Conservation (phyloP, 129 eudicot genomes). For the Flaveria robusta region DNA sequence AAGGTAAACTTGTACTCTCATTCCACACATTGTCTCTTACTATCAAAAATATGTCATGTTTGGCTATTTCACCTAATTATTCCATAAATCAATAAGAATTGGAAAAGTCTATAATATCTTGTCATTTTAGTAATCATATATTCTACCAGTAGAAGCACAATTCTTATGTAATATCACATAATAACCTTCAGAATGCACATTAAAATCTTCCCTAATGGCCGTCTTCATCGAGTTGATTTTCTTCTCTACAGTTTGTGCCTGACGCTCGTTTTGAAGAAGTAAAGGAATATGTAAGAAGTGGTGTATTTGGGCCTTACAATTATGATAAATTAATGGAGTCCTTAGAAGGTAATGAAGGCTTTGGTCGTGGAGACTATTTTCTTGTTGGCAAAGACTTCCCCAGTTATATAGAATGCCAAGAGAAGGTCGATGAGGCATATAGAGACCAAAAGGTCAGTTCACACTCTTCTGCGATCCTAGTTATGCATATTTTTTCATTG, state of each 20-base stretch:
- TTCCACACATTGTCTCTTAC: not conserved
- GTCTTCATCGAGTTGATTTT: conserved; percentile 2
- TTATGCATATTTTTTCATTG: not conserved
- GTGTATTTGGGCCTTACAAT: conserved; percentile 65
- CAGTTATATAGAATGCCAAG: conserved; percentile 90
- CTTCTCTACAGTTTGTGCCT: conserved; percentile 68
- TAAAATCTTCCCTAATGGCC: not conserved
- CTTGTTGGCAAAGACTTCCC: conserved; percentile 98
- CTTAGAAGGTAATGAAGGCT: conserved; percentile 92
- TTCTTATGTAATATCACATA: not conserved
- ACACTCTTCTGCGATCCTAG: conserved; percentile 9
- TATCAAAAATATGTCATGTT: not conserved
- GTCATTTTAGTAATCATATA: not conserved
- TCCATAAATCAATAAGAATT: not conserved
- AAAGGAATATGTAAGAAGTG: conserved; percentile 70
- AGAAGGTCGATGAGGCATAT: conserved; percentile 84
- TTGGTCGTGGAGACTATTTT: conserved; percentile 86
- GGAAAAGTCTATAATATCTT: not conserved
- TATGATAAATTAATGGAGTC: conserved; percentile 83
- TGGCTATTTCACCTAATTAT: not conserved
- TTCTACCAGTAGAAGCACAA: not conserved
- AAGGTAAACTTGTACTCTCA: conserved; percentile 45
- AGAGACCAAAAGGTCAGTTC: conserved; percentile 76
- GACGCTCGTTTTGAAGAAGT: conserved; percentile 86
- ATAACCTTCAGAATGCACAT: not conserved